phyloP scores from a whole-genome alignment of 768 basidiomycete species.

The Lanmaoa rubissima region DNA sequence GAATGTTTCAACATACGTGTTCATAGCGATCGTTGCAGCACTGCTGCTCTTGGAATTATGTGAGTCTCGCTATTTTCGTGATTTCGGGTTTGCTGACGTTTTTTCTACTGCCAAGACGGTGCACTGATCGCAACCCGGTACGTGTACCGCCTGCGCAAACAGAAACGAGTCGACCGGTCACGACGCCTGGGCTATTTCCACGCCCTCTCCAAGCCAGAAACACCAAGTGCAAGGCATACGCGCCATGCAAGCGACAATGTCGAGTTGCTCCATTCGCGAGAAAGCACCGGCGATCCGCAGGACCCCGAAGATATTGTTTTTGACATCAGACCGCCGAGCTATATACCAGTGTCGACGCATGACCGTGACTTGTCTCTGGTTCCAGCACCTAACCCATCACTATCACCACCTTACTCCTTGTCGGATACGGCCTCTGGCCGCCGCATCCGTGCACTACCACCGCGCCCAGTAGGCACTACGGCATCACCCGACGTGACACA shows the following conservation, averaged over 20 bases:
- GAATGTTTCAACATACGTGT: slow-evolving; percentile 43
- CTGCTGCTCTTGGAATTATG: slow-evolving; percentile 57
- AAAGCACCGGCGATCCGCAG: slow-evolving; percentile 8
- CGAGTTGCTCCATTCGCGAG: slow-evolving; percentile 24
- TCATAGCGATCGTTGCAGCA: slow-evolving; percentile 41
- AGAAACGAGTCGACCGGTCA: slow-evolving; percentile 44
- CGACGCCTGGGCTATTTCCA: slow-evolving; percentile 34
- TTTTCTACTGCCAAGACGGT: slow-evolving; percentile 40
- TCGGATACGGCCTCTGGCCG: slow-evolving; percentile 15
- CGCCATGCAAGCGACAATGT: slow-evolving; percentile 29
- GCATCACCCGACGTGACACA: background rate
- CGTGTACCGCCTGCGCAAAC: slow-evolving; percentile 47
- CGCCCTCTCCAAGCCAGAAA: slow-evolving; percentile 20
- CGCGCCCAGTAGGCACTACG: slow-evolving; percentile 17
- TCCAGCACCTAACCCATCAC: slow-evolving; percentile 2
- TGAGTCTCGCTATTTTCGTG: slow-evolving; percentile 33
- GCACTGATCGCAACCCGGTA: slow-evolving; percentile 53
- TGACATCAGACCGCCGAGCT: slow-evolving; percentile 21
- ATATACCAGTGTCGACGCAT: slow-evolving; percentile 15
- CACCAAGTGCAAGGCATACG: slow-evolving; percentile 11
- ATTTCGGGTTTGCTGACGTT: background rate
- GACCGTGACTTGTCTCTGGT: slow-evolving; percentile 15
- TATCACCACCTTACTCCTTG: slow-evolving; percentile 6
- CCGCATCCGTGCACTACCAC: slow-evolving; percentile 31
- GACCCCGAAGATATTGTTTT: slow-evolving; percentile 19